phyloP scores from a whole-genome alignment of 192 early-diverging fungal genomes.

The Obelidium mucronatum region DNA sequence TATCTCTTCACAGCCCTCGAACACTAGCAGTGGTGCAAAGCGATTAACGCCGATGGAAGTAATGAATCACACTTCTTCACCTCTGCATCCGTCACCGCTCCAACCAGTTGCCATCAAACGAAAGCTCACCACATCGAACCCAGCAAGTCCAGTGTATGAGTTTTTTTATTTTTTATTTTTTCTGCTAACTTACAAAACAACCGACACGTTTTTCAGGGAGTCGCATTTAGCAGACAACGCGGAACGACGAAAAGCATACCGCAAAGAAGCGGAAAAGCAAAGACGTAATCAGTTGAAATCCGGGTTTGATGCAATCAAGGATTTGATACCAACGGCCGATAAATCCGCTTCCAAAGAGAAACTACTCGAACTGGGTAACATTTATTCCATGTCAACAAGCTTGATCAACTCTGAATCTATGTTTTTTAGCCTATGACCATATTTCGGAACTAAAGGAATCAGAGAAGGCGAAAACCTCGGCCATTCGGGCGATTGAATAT shows the following conservation, averaged over 20 bases:
- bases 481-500: not conserved
- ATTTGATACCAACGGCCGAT: not conserved
- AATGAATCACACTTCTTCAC: not conserved
- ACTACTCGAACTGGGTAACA: slow-evolving; percentile 2
- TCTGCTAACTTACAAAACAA: too few species aligned
- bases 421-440: slow-evolving; percentile 7
- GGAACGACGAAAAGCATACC: not conserved
- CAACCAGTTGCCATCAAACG: too few species aligned
- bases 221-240: too few species aligned
- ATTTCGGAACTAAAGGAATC: slow-evolving; percentile 4
- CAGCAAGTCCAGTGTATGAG: too few species aligned
- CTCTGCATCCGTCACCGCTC: too few species aligned
- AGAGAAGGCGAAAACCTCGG: not conserved
- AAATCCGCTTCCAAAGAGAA: slow-evolving; percentile 15
- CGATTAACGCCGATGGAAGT: not conserved
- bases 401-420: too few species aligned
- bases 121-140: too few species aligned
- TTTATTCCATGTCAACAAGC: too few species aligned
- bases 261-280: slow-evolving; percentile 23
- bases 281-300: slow-evolving; percentile 13
- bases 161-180: too few species aligned
- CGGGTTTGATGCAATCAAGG: slow-evolving; percentile 2
- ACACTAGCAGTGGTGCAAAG: not conserved
- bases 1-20: too few species aligned
- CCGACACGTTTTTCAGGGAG: too few species aligned